Evolutionary conservation across 1,139 yeast species (phyloP).

Genomic region (Sugiyamaella japonica): DNA sequence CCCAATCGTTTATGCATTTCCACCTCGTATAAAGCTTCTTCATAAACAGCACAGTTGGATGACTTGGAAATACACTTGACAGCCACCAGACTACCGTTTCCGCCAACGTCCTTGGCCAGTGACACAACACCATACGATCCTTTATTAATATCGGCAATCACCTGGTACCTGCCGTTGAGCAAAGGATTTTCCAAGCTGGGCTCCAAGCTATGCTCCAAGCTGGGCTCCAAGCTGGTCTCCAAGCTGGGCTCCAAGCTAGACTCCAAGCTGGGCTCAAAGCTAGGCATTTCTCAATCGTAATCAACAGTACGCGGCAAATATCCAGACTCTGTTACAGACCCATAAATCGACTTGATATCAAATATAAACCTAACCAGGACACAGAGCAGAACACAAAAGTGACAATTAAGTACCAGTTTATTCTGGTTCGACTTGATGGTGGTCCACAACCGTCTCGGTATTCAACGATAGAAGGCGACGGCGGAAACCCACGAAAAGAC

Average conservation of each 20-base stretch:
- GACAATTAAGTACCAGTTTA: too few species aligned
- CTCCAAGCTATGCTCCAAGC: neutral
- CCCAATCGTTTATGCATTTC: constrained; percentile 65
- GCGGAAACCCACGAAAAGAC: too few species aligned
- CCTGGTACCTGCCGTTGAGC: constrained; percentile 56
- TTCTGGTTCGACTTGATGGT: too few species aligned
- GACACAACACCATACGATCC: constrained; percentile 95
- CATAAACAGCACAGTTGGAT: constrained; percentile 29
- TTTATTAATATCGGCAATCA: constrained; percentile 77
- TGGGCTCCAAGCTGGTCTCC: neutral
- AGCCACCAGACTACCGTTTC: constrained; percentile 58
- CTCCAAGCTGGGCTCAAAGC: constrained; percentile 1
- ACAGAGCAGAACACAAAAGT: neutral
- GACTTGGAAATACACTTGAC: constrained; percentile 65
- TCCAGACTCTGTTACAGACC: neutral
- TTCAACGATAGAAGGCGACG: too few species aligned
- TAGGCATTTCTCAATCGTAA: neutral
- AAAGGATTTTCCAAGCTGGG: constrained; percentile 7
- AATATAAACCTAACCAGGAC: neutral
- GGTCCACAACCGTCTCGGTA: too few species aligned
- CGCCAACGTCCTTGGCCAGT: constrained; percentile 67
- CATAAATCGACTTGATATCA: neutral
- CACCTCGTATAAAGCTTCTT: constrained; percentile 79
- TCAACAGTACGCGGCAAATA: too few species aligned
- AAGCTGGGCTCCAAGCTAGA: neutral